Evolutionary conservation across 106 monocot genomes (phyloP), one percentile per base, ranked within the genome.

Genomic region (Apostasia ramifera): DNA sequence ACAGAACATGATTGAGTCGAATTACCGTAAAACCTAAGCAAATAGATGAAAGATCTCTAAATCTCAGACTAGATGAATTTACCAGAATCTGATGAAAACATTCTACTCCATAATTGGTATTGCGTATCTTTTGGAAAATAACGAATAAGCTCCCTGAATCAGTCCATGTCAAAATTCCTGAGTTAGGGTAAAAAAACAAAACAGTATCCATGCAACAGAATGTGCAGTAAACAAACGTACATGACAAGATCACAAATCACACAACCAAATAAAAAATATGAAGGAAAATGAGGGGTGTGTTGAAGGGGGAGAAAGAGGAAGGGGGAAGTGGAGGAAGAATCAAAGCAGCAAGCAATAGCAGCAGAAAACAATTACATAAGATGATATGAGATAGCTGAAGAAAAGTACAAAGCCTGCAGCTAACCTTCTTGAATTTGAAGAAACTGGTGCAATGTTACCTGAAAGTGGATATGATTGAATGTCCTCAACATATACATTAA

Each of bases 61-160:
- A 41, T 5, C 57, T 4, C 53, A 39, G 39, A 2, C 37, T 49
- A 67, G 40, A 61, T 0, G 55, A 10, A 70, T 47, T 8, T 75
- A 93, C 94, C 85, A 80, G 40, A 78, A 54, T 88, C 88, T 44
- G 94, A 88, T 57, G 94, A 70, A 86, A 95, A 91, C 48, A 77
- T 68, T 67, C 91, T 77, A 68, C 83, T 88, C 85, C 81, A 88
- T 9, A 74, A 41, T 69, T 67, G 76, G 68, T 74, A 84, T 44
- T 74, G 80, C 57, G 74, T 82, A n/a, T 69, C 60, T 75, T 52
- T 72, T 66, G 79, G 81, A 51, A 83, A 59, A 46, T 76, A 62
- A 15, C 78, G 66, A 56, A 49, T 47, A 61, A 64, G 8, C 74
- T 75, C 71, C 80, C 93, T 94, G 84, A 44, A 78, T 64, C 47